Conservation (phyloP, 805 yeast genomes). For the Ogataea nitratoaversa region DNA sequence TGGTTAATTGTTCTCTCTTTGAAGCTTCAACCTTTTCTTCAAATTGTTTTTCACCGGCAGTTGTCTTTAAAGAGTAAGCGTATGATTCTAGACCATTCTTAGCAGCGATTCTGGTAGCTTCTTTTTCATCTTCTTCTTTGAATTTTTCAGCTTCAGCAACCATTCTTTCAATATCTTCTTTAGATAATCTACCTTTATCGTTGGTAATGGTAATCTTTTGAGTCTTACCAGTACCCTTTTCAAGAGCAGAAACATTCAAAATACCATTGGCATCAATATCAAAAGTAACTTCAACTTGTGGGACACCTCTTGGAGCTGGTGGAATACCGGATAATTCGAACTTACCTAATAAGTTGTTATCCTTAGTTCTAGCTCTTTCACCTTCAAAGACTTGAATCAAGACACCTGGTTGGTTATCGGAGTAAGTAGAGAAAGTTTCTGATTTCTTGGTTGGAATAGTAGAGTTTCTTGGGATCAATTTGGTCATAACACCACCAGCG, state of each 20-base stretch:
- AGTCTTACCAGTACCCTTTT: slow-evolving; percentile 98
- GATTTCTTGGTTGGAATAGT: slow-evolving; percentile 96
- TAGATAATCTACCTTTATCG: slow-evolving; percentile 97
- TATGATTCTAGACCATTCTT: slow-evolving; percentile 95
- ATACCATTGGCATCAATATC: slow-evolving; percentile 96
- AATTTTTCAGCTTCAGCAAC: slow-evolving; percentile 96
- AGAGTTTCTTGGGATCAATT: slow-evolving; percentile 88
- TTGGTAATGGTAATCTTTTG: slow-evolving; percentile 96
- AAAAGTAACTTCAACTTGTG: slow-evolving; percentile 90
- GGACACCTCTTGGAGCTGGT: slow-evolving; percentile 93
- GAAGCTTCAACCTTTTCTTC: slow-evolving; percentile 64
- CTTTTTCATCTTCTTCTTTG: slow-evolving; percentile 95
- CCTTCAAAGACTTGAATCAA: slow-evolving; percentile 99
- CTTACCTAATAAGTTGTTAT: slow-evolving; percentile 96
- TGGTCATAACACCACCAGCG: slow-evolving; percentile 95
- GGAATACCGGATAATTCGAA: slow-evolving; percentile 93
- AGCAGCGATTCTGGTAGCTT: slow-evolving; percentile 87
- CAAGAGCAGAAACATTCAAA: slow-evolving; percentile 86
- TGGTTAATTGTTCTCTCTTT: slow-evolving; percentile 54
- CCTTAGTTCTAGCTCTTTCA: slow-evolving; percentile 97
- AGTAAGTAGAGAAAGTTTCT: slow-evolving; percentile 93
- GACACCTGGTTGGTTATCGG: slow-evolving; percentile 94
- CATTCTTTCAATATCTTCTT: slow-evolving; percentile 98
- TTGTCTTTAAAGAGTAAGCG: slow-evolving; percentile 87
- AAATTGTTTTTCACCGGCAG: slow-evolving; percentile 68